Evolutionary conservation across 768 basidiomycete genomes (phyloP), one percentile per base, ranked within the genome.

Genomic region (Podaxis mareebaensis): DNA sequence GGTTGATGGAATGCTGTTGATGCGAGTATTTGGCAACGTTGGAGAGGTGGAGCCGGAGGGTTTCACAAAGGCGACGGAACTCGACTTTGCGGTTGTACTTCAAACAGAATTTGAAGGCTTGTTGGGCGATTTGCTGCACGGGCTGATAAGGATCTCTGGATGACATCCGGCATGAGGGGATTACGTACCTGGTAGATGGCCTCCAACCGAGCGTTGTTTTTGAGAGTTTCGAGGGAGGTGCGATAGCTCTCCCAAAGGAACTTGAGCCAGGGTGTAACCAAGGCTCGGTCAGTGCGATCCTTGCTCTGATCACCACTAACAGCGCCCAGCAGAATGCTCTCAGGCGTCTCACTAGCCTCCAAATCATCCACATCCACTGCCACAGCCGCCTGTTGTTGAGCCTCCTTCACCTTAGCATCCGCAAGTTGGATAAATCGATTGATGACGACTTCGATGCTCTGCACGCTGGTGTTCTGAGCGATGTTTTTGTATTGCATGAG

Each of bases 181-280:
- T 24, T 30, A 76, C 87, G 60, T 53, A 92, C 94, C 84, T 98
- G 96, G 78, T 99, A 99, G 65, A 99, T 93, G 17, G 81, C 78
- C 77, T 99, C 96, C 42, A 99, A 77, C 17, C 96, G 81, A 17
- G 94, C 92, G 71, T 97, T 98, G 73, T 97, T 96, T 74, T 98
- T 96, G 67, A 98, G 82, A 2, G 95, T 95, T 79, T 99, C 96
- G 46, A 99, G 80, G 1, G 92, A 94, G 20, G 94, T 97, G 61
- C 96, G 88, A 73, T 98, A 98, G 68, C 93, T 93, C 81, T 99
- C 96, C 95, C 96, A 99, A n/a, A 95, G 83, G 76, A 98, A 97
- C 73, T 96, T 95, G 72, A 99, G 90, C 90, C 95, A 97, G 0
- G 96, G 96, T 0, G 95, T 97, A 66, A 99, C 95, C 57, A 99